Evolutionary conservation across 108 stramenopile genomes (phyloP).

Genomic region (Cyclostephanos invisitatus): DNA sequence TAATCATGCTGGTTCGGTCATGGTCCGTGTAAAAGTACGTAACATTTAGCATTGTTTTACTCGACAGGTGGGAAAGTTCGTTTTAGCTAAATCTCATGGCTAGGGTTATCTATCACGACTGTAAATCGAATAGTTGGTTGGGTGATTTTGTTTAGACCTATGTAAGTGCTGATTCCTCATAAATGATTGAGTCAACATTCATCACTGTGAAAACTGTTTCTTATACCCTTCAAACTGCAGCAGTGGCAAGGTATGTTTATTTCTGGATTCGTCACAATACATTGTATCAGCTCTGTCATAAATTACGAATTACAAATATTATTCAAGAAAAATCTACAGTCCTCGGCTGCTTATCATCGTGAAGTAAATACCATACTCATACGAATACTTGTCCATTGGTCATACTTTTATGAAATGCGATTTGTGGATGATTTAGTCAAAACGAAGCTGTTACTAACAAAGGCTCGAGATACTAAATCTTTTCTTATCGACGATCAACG

Average conservation of each 20-base stretch:
- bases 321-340: too few species aligned
- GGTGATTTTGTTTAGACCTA: neutral
- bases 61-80: neutral
- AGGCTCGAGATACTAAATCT: too few species aligned
- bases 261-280: neutral
- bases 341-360: too few species aligned
- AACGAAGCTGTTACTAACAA: too few species aligned
- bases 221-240: neutral
- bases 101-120: neutral
- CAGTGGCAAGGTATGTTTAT: neutral
- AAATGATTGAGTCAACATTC: too few species aligned
- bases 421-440: too few species aligned
- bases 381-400: too few species aligned
- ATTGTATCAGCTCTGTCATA: neutral
- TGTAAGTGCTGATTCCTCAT: neutral
- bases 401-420: too few species aligned
- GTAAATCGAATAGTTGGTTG: neutral
- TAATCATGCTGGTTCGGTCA: neutral
- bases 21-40: neutral
- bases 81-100: neutral
- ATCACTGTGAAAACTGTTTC: neutral
- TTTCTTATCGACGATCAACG: too few species aligned
- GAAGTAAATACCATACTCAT: too few species aligned
- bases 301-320: neutral
- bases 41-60: neutral